A percentile compares a stretch with the other conserved stretches of the same genome.
These are phyloP conservation scores for Yamadazyma taylorii DNA, from an alignment of 1,139 yeast genomes.

Conservation along the genomic window DNA sequence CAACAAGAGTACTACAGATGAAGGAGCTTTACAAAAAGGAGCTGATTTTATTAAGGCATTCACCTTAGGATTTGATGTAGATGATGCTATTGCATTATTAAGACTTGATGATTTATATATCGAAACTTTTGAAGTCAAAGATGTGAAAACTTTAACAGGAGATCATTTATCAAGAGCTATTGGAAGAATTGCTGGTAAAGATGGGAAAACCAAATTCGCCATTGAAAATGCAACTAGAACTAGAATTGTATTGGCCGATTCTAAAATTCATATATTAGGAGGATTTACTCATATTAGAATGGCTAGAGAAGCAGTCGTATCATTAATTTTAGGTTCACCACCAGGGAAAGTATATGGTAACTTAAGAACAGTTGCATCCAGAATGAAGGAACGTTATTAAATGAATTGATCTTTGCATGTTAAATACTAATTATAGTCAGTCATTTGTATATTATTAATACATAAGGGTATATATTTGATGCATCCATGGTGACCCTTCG, in stretches of 20 bases:
- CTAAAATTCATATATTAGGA: conserved; percentile 93
- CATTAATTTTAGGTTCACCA: conserved; percentile 94
- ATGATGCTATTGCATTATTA: conserved; percentile 92
- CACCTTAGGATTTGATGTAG: conserved; percentile 92
- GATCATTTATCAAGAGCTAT: conserved; percentile 98
- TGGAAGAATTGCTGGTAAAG: conserved; percentile 99
- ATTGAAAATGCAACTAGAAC: conserved; percentile 98
- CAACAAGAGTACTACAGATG: conserved; percentile 75
- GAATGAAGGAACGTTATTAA: conserved; percentile 93
- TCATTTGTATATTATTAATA: not conserved
- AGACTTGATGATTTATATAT: conserved; percentile 94
- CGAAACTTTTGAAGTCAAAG: conserved; percentile 95
- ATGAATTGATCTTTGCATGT: conserved; percentile 8
- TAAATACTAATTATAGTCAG: no score
- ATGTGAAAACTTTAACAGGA: conserved; percentile 91
- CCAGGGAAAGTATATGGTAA: conserved; percentile 98
- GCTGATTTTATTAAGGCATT: conserved; percentile 96
- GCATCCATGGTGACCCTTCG: no score
- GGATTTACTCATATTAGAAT: conserved; percentile 96
- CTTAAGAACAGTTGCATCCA: conserved; percentile 91
- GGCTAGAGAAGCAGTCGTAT: conserved; percentile 96
- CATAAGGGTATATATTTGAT: not conserved
- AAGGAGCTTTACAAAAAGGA: conserved; percentile 95
- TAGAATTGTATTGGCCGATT: conserved; percentile 94
- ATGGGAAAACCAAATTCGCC: conserved; percentile 97